These are phyloP conservation scores for Plasmodium sp. DNA, from an alignment of 169 alveolate species.

Conservation along the genomic window DNA sequence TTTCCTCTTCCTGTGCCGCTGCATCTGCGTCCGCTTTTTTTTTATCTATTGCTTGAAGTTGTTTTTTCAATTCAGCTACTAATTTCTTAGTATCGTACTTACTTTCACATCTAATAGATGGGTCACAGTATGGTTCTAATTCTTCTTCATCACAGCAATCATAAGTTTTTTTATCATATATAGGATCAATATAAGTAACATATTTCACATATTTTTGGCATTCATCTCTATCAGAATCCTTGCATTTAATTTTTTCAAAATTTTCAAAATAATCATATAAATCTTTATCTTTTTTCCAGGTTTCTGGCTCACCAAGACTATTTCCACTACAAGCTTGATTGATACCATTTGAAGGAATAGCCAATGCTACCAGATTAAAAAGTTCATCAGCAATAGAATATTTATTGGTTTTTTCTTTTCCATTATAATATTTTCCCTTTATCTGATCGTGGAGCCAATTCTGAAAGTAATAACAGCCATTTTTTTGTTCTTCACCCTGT, in stretches of 20 bases:
- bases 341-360: background rate
- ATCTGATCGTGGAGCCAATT: background rate
- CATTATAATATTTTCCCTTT: background rate
- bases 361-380: background rate
- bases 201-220: background rate
- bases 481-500: background rate
- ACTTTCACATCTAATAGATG: background rate
- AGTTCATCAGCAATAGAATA: background rate
- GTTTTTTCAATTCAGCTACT: background rate
- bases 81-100: background rate
- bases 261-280: background rate
- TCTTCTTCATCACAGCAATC: background rate
- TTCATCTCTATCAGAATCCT: background rate
- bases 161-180: background rate
- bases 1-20: too few species aligned
- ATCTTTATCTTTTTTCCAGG: background rate
- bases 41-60: background rate
- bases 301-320: background rate
- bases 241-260: background rate
- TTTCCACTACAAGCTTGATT: background rate
- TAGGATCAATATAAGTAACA: background rate
- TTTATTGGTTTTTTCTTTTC: background rate
- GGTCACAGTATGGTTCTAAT: background rate
- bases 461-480: background rate
- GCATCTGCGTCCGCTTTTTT: background rate